These are phyloP conservation scores for Diaporthe destruens DNA, from an alignment of 2,329 filamentous ascomycete species.

Conservation along the genomic window DNA sequence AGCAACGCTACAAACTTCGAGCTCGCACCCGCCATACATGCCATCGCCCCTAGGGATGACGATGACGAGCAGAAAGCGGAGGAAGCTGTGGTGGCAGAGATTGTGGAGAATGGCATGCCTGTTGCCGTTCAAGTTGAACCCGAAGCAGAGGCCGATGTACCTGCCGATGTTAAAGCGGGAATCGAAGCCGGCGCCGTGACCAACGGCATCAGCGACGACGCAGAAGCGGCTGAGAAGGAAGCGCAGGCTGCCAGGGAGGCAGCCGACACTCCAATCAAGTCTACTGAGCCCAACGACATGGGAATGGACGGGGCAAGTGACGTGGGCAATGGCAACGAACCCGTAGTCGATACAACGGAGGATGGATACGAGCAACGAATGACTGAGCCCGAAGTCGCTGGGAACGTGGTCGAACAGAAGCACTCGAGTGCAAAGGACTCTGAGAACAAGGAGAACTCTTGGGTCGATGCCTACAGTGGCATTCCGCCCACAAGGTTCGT, in stretches of 20 bases:
- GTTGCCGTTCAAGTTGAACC: slow-evolving; percentile 46
- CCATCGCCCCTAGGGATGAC: slow-evolving; percentile 88
- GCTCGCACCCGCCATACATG: slow-evolving; percentile 82
- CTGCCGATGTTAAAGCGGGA: not conserved
- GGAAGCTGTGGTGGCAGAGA: slow-evolving; percentile 48
- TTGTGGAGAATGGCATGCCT: slow-evolving; percentile 50
- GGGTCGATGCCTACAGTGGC: slow-evolving; percentile 62
- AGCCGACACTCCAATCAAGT: slow-evolving; percentile 51
- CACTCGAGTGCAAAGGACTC: slow-evolving; percentile 43
- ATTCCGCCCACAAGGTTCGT: slow-evolving; percentile 82
- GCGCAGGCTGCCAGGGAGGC: slow-evolving; percentile 37
- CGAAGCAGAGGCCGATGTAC: slow-evolving; percentile 7
- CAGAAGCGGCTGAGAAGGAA: not conserved
- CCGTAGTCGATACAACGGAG: slow-evolving; percentile 4
- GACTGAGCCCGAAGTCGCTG: not conserved
- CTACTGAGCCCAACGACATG: slow-evolving; percentile 55
- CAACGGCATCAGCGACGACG: slow-evolving; percentile 3
- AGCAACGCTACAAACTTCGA: slow-evolving; percentile 86
- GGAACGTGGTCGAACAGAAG: slow-evolving; percentile 20
- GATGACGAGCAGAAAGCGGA: slow-evolving; percentile 63
- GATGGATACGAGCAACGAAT: slow-evolving; percentile 1
- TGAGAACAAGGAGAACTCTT: slow-evolving; percentile 50
- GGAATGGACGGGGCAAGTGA: slow-evolving; percentile 30
- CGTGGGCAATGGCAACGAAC: slow-evolving; percentile 36
- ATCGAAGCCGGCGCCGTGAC: not conserved